These are phyloP conservation scores for Panicum hallii DNA, from an alignment of 202 grass and related monocot species.

Conservation along the genomic window DNA sequence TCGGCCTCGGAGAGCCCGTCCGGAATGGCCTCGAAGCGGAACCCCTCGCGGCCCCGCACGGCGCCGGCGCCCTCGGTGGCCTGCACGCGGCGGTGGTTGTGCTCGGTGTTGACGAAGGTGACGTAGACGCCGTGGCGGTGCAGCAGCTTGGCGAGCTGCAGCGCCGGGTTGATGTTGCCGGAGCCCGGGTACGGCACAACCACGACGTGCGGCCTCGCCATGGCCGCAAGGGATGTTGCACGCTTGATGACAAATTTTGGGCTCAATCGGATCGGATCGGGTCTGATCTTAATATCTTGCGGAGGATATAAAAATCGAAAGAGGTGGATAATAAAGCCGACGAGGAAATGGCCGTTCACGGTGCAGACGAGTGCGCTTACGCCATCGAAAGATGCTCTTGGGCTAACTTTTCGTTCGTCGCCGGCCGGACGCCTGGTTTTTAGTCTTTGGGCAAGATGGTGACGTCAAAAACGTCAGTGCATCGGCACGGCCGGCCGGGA, in stretches of 20 bases:
- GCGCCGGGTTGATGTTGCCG: not conserved
- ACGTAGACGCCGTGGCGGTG: not conserved
- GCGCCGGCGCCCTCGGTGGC: too few relatives aligned
- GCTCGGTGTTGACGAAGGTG: not conserved
- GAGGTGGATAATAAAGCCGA: too few relatives aligned
- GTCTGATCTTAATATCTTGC: too few relatives aligned
- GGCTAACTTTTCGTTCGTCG: too few relatives aligned
- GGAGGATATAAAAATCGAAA: too few relatives aligned
- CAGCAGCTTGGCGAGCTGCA: not conserved
- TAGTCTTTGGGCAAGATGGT: too few relatives aligned
- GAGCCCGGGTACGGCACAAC: not conserved
- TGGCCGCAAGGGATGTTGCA: not conserved
- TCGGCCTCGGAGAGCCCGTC: not conserved
- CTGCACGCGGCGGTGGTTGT: not conserved
- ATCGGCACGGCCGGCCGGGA: too few relatives aligned
- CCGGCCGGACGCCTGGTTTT: too few relatives aligned
- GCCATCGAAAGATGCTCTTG: too few relatives aligned
- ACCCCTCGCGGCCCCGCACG: too few relatives aligned
- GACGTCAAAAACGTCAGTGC: too few relatives aligned
- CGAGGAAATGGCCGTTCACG: too few relatives aligned
- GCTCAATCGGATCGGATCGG: not conserved
- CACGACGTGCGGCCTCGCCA: not conserved
- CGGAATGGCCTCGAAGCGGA: not conserved
- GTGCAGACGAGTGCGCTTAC: not conserved
- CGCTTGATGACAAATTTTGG: not conserved